A percentile compares a stretch with the other conserved stretches of the same genome.
These are phyloP conservation scores for Diaporthe caulivora DNA, from an alignment of 2,329 filamentous ascomycete species.

Conservation along the genomic window DNA sequence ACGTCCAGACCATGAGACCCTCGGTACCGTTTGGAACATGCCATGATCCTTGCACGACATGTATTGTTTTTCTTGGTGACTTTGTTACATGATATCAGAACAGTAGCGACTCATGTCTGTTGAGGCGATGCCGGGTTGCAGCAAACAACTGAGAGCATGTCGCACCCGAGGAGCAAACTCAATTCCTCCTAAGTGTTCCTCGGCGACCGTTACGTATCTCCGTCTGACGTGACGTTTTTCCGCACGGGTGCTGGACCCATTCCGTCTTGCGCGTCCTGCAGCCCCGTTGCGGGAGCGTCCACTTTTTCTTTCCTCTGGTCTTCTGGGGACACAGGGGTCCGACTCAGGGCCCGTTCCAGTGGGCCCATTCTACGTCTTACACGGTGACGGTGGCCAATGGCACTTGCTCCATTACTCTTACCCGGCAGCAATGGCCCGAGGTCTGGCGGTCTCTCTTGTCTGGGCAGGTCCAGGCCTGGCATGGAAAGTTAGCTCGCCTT, in stretches of 20 bases:
- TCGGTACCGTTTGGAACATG: neutral
- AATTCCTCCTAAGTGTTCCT: neutral
- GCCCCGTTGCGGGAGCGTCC: neutral
- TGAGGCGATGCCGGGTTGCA: neutral
- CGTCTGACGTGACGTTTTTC: constrained; percentile 1
- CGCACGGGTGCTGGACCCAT: neutral
- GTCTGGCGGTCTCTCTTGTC: constrained; percentile 11
- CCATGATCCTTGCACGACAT: neutral
- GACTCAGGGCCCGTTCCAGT: constrained; percentile 23
- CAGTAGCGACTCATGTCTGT: neutral
- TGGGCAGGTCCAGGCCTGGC: constrained; percentile 15
- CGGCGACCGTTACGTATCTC: neutral
- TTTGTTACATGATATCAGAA: neutral
- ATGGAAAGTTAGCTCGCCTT: constrained; percentile 7
- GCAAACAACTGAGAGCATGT: neutral
- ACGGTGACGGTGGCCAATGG: constrained; percentile 30
- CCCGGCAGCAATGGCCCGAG: constrained; percentile 7
- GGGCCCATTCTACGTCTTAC: constrained; percentile 32
- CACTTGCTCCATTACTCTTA: constrained; percentile 32
- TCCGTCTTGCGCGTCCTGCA: constrained; percentile 5
- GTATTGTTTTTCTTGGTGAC: neutral
- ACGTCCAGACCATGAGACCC: too few relatives aligned
- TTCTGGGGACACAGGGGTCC: constrained; percentile 1
- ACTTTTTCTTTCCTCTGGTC: neutral
- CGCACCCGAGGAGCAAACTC: neutral